Percentiles rank a stretch among this genome's conserved stretches.
phyloP scores from a whole-genome alignment of 2,329 filamentous ascomycete genomes.

The Calonectria pseudoturangicola region DNA sequence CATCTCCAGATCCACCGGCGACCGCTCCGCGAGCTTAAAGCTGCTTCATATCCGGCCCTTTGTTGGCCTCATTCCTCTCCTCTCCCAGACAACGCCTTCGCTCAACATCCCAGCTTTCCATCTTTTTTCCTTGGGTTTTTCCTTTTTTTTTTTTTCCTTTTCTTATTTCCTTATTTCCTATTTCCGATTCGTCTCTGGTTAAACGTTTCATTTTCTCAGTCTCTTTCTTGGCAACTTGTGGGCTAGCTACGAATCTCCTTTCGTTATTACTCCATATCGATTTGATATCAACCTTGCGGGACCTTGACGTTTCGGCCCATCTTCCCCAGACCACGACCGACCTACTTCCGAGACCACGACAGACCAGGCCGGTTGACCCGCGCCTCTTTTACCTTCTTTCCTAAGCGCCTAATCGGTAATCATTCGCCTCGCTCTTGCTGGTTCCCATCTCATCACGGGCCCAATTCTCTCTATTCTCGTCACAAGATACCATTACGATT shows the following conservation, averaged over 20 bases:
- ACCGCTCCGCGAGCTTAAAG: constrained; percentile 55
- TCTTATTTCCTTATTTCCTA: constrained; percentile 49
- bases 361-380: constrained; percentile 54
- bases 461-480: constrained; percentile 4
- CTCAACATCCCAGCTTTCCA: constrained; percentile 46
- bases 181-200: constrained; percentile 55
- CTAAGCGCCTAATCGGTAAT: constrained; percentile 55
- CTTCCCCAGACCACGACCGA: constrained; percentile 46
- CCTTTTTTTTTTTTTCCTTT: constrained; percentile 44
- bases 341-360: constrained; percentile 40
- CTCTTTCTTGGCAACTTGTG: constrained; percentile 49
- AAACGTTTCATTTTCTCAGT: constrained; percentile 49
- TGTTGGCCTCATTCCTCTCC: constrained; percentile 50
- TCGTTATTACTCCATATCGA: constrained; percentile 37
- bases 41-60: constrained; percentile 56
- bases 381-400: constrained; percentile 49
- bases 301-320: constrained; percentile 46
- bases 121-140: constrained; percentile 45
- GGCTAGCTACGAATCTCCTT: constrained; percentile 42
- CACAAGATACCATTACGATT: constrained; percentile 16
- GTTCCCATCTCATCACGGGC: constrained; percentile 24
- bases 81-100: constrained; percentile 53
- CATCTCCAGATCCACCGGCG: constrained; percentile 50
- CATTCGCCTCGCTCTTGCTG: constrained; percentile 40
- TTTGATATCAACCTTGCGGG: constrained; percentile 32